Evolutionary conservation across 805 yeast genomes (phyloP), one percentile per base, ranked within the genome.

Genomic region (Dipodascopsis uninucleata): DNA sequence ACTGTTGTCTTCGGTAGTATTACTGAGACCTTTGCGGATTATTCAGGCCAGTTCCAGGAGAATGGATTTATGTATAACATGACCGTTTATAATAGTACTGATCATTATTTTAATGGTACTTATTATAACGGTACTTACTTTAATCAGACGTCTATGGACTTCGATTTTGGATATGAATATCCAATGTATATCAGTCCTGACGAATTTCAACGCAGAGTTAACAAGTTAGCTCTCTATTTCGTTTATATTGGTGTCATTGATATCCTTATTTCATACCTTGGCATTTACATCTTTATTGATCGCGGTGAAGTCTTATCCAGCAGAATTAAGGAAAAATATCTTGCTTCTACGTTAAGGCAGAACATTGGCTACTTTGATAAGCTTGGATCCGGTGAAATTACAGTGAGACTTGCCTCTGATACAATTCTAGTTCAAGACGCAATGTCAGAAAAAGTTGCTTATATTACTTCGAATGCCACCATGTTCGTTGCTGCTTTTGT

Each of bases 381-480:
- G 28, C 52, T 68, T 4, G 71, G 71, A n/a, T 60, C 70, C 12
- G 71, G 71, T 10, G 68, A 65, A 44, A 66, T 68, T 26, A 65
- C 71, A 12, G 61, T 70, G 8, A 63, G 71, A 10, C 67, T 68
- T 56, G 63, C 70, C 31, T 60, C 63, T 24, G 71, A 67, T 35
- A 66, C 71, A 17, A 59, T 60, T 24, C 45, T 60, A 31, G 62
- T 68, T 36, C 71, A 69, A 47, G 71, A 65, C 33, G 72, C 70
- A 22, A 66, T 68, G 41, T 61, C 68, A 28, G 71, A 68, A 49
- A 68, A 68, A 49, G 56, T 63, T 4, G 71, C 70, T 16, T 56
- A 60, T 32, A 62, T 66, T 24, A 49, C 63, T 23, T 56, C 60
- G 35, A 70, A 68, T 24, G 18, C 67, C 10, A 58, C 71, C 18